Base-by-base conservation (phyloP, 257 asterid genomes). In the Ballota nigra region DNA sequence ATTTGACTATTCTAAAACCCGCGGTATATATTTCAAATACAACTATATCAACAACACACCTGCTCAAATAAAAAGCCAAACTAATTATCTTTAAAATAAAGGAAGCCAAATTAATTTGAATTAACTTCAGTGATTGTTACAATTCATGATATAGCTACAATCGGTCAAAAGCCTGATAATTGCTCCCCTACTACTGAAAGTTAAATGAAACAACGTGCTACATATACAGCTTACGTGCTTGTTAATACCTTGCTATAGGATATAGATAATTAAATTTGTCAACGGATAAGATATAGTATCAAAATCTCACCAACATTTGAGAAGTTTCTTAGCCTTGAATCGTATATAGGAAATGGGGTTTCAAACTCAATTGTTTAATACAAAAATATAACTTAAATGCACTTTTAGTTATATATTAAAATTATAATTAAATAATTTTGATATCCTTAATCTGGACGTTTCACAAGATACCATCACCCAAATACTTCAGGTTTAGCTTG, bases 61-160 rank as follows among this genome's bases (percentile, higher is more conserved):
- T 36, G 43, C 43, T 8, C 12, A 36, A 29, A 67, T 7, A 51
- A 1, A 15, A 64, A 24, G 53, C 61, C 43, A 8, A 55, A 52
- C 4, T 41, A 41, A 41, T 41, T 11, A 3, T 41, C 5, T 41
- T 41, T 13, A 3, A 43, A 43, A 13, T 43, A 43, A 43, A 41
- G 49, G 52, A 43, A 43, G 52, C 52, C 45, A 33, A 60, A 31
- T 72, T 53, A 26, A 34, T 12, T 12, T 11, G 29, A 51, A 8
- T 13, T 57, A 29, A n/a, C n/a, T n/a, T n/a, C n/a, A n/a, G n/a
- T n/a, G 62, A 73, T 52, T 40, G 58, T 65, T 65, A 41, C 70
- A 41, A 22, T 71, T 47, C 66, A 16, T 31, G 8, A 45, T 4
- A 18, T 59, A 40, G 8, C 31, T 11, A 4, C 68, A 43, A 41